Base-by-base conservation (phyloP, 768 basidiomycete species). In the Candolleomyces aberdarensis region DNA sequence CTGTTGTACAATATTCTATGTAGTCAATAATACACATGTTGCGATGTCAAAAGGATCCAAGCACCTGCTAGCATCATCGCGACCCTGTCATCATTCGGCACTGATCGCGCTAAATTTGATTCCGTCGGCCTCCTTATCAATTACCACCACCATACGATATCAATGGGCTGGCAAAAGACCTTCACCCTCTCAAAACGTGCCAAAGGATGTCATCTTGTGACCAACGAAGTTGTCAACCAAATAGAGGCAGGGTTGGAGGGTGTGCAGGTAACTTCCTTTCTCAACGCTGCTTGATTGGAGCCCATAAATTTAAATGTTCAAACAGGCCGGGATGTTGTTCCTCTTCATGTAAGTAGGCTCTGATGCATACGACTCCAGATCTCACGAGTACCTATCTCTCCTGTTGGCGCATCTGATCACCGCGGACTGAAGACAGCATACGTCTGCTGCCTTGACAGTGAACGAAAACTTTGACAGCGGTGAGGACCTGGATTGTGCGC, bases 381-480 rank as follows among this genome's bases (percentile, higher is more conserved):
- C 26, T 17, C 26, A 20, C 36, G n/a, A 46, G n/a, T 19, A 53
- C 14, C 39, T 29, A 55, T 62, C 22, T n/a, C 36, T 22, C 48
- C 19, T 40, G 32, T 54, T 13, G 5, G 36, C 61, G 32, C 3
- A 54, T 32, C 14, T 46, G 22, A 43, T 57, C 59, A 65, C 5
- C 36, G 5, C 52, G 15, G 15, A 36, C 60, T 59, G 43, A 58
- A 74, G 74, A 52, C 75, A 81, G 70, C 91, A 95, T 74, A 91
- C 91, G 5, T 89, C 87, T 43, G 88, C 89, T 44, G 91, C 86
- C 3, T 71, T 92, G 66, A 90, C 89, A 1, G 75, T 97, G 58
- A 97, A 96, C 71, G 95, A 97, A 75, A 97, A 97, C 70, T 94
- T 73, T 67, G 94, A 96, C 71, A 74, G 78, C 73, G 91, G 93